These are phyloP conservation scores for Athelia psychrophila DNA, from an alignment of 1,284 basidiomycete genomes.

Conservation along the genomic window DNA sequence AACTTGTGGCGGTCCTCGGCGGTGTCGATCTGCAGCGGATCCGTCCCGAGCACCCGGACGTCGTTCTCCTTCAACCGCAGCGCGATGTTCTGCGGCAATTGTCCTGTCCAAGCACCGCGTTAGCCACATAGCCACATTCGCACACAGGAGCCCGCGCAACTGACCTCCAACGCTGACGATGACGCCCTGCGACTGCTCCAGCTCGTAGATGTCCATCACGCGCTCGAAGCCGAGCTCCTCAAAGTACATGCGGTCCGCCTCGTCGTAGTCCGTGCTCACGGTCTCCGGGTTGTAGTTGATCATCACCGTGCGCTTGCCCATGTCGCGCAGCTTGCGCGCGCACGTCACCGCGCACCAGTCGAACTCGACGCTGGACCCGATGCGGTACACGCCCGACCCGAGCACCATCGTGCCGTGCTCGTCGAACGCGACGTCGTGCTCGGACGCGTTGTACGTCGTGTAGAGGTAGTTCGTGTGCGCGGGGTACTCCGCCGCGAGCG, in stretches of 20 bases:
- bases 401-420: conserved; percentile 99
- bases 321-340: conserved; percentile 85
- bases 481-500: conserved; percentile 97
- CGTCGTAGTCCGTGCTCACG: conserved; percentile 98
- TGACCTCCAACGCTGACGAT: conserved; percentile 95
- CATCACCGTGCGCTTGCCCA: conserved; percentile 97
- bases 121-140: conserved; percentile 1
- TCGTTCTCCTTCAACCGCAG: conserved; percentile 89
- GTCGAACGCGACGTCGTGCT: conserved; percentile 95
- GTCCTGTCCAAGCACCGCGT: conserved; percentile 48
- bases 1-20: conserved; percentile 99
- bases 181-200: conserved; percentile 90
- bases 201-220: conserved; percentile 99
- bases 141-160: conserved; percentile 18
- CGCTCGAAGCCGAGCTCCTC: conserved; percentile 98
- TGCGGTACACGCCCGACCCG: conserved; percentile 98
- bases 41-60: conserved; percentile 95
- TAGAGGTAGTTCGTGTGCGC: conserved; percentile 99
- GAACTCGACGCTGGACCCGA: conserved; percentile 98
- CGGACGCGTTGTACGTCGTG: conserved; percentile 97
- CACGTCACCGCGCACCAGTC: conserved; percentile 99
- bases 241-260: conserved; percentile 98
- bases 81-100: conserved; percentile 98
- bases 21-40: conserved; percentile 93
- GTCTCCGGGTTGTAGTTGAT: conserved; percentile 99